Base-by-base conservation (phyloP, 1,139 yeast species). In the Candida pseudoviswanathii region DNA sequence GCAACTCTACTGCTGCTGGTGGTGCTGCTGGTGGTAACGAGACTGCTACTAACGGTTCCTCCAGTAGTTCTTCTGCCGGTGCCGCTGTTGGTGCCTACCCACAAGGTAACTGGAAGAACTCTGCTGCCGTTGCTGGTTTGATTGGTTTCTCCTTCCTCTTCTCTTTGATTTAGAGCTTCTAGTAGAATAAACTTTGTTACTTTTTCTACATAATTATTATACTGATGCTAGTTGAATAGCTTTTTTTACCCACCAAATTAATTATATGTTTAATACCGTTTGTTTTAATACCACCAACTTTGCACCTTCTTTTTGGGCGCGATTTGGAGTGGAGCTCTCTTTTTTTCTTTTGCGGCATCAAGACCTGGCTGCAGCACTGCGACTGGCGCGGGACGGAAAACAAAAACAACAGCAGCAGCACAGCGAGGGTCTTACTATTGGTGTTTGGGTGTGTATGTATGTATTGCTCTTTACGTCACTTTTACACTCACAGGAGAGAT, bases 21-120 rank as follows among this genome's bases (percentile, higher is more conserved):
- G 50, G 30, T 27, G 30, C 30, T 27, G 6, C 30, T 6, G 46
- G 45, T 41, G 47, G 16, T 16, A 16, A 16, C 16, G 16, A 16
- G 16, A 16, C 59, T 41, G 47, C 49, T 27, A 47, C 56, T 27
- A 27, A 8, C 30, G 30, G 30, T 8, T 27, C 30, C 6, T 27
- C 33, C 11, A 43, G 46, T 33, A 41, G 54, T 10, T 52, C 67
- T 33, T 64, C 59, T 38, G 59, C 39, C 25, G 51, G 54, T 41
- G 55, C 55, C 27, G 55, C 58, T 26, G 41, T 32, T 25, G 47
- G 55, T n/a, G 44, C 16, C 22, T 41, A 49, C 16, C 54, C 47
- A 29, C 44, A 62, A 31, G 67, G 70, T 33, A 64, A 71, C 49
- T 74, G 78, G 80, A 75, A 75, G 64, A 71, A 63, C 61, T 67